Conservation (phyloP, 1,284 basidiomycete species). For the Pisolithus thermaeus region DNA sequence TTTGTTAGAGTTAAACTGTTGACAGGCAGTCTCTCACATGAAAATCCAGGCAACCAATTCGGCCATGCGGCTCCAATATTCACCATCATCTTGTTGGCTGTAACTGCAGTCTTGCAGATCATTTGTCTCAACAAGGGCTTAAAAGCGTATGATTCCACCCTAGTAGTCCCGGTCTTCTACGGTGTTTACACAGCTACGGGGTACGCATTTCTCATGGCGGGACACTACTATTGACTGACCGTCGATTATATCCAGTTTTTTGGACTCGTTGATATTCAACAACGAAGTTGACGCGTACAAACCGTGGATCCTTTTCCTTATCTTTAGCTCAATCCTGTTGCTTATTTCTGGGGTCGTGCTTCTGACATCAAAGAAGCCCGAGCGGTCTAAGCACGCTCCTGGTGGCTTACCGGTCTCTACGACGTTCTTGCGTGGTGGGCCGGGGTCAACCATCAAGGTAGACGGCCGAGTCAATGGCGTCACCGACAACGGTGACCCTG, state of each 20-base stretch:
- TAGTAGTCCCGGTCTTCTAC: conserved; percentile 72
- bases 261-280: conserved; percentile 75
- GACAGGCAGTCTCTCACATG: conserved; percentile 66
- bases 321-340: conserved; percentile 78
- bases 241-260: conserved; percentile 39
- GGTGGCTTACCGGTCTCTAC: conserved; percentile 12
- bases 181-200: conserved; percentile 61
- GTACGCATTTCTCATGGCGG: conserved; percentile 31
- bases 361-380: conserved; percentile 80
- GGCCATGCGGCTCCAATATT: conserved; percentile 76
- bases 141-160: conserved; percentile 71
- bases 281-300: conserved; percentile 78
- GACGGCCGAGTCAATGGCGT: conserved; percentile 19
- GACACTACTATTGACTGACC: conserved; percentile 1
- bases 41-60: conserved; percentile 82
- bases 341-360: conserved; percentile 85
- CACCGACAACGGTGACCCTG: conserved; percentile 25
- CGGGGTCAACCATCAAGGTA: conserved; percentile 14
- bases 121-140: conserved; percentile 85
- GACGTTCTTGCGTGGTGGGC: conserved; percentile 3
- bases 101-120: conserved; percentile 85
- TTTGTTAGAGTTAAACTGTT: conserved; percentile 66
- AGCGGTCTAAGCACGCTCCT: conserved; percentile 28
- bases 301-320: conserved; percentile 81
- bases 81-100: conserved; percentile 73